Evolutionary conservation across 2,329 filamentous ascomycete genomes (phyloP).

Genomic region (Penicillium sp.): DNA sequence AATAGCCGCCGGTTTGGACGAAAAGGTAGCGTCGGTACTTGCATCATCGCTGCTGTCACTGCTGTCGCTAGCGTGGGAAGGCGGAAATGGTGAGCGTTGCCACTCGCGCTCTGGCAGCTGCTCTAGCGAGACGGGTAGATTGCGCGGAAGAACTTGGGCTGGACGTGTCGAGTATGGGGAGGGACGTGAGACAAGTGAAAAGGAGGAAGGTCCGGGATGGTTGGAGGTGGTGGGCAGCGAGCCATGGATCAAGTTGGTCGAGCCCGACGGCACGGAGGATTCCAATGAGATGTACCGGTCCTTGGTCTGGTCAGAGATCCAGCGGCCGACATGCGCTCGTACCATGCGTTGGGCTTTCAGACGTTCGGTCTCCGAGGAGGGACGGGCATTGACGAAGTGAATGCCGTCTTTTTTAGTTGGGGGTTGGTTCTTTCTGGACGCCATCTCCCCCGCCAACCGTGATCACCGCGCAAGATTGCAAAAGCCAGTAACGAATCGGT

Average conservation of each 20-base stretch:
- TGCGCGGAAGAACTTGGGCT: neutral
- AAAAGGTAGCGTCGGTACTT: neutral
- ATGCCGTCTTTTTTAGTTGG: slow-evolving; percentile 23
- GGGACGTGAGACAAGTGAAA: slow-evolving; percentile 3
- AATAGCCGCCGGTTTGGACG: neutral
- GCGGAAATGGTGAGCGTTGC: slow-evolving; percentile 6
- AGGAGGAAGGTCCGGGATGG: slow-evolving; percentile 1
- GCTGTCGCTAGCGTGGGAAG: slow-evolving; percentile 13
- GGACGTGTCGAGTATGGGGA: neutral
- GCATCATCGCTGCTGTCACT: slow-evolving; percentile 17
- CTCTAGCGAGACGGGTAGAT: neutral
- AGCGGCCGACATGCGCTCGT: slow-evolving; percentile 34
- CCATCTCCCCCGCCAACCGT: slow-evolving; percentile 15
- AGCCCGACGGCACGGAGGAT: slow-evolving; percentile 1
- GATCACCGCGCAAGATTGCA: slow-evolving; percentile 9
- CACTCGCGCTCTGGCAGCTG: neutral
- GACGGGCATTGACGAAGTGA: slow-evolving; percentile 33
- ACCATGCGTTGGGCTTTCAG: slow-evolving; percentile 27
- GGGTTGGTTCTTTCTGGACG: slow-evolving; percentile 19
- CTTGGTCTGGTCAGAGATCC: slow-evolving; percentile 34
- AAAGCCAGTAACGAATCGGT: slow-evolving; percentile 19
- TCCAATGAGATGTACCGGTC: slow-evolving; percentile 19
- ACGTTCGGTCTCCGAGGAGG: slow-evolving; percentile 26
- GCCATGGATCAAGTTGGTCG: slow-evolving; percentile 1
- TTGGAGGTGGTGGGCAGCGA: neutral